Evolutionary conservation across 768 basidiomycete species (phyloP), one percentile per base, ranked within the genome.

Genomic region (Kwoniella heveanensis): DNA sequence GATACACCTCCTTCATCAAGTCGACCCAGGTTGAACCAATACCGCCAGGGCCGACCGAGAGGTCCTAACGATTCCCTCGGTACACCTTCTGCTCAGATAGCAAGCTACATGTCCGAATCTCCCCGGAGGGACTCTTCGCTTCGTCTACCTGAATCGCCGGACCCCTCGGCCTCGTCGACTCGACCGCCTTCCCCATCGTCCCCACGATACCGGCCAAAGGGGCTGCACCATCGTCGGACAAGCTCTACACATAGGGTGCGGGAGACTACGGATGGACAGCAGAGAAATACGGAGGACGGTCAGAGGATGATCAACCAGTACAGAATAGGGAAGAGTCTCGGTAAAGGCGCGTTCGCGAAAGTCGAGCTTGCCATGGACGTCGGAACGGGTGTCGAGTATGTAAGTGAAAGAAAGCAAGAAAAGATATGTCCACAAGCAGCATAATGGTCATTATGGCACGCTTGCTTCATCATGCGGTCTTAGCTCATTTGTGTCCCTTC

Each of bases 311-410:
- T 80, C 44, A 80, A 80, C 53, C 72, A 78, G 52, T 80, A 77
- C 59, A 70, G 59, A 51, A 72, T 81, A 13, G 78, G 78, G 25
- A 70, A 70, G 25, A 63, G 70, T 29, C 51, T 81, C 25, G 80
- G 80, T 3, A 73, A 72, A 58, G 80, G 80, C 2, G 79, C 76
- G 12, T 81, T 76, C 63, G 80, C 77, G 1, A 77, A 68, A n/a
- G 80, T 81, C 17, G 78, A 81, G 50, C 65, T 79, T 29, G 80
- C 63, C 3, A 70, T 79, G 0, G 76, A 81, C 64, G 73, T 79
- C 9, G 76, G 75, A 21, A 79, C 79, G 24, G 79, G 79, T 0
- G 22, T 57, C 19, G 73, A 76, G 65, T 81, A 78, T 54, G 80
- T 79, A 44, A 62, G 78, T 71, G 12, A 55, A 48, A 37, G 15